A percentile compares a stretch with the other conserved stretches of the same genome.
These are phyloP conservation scores for Trametes punicea DNA, from an alignment of 768 basidiomycete species.

Conservation along the genomic window DNA sequence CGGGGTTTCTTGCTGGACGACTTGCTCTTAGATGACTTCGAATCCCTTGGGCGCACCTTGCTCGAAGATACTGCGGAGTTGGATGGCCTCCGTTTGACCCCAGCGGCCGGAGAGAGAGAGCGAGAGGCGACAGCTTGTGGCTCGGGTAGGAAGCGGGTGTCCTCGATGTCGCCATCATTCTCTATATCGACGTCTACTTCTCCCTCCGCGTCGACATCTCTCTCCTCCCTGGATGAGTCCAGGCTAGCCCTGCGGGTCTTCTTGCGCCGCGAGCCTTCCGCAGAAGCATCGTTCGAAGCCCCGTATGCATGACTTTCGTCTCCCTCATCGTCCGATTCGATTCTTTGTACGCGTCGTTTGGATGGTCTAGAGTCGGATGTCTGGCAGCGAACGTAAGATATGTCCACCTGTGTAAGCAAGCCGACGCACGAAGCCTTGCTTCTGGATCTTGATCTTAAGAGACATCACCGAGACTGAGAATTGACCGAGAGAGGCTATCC, in stretches of 20 bases:
- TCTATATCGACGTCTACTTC: constrained; percentile 26
- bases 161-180: constrained; percentile 26
- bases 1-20: constrained; percentile 11
- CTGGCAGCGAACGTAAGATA: not conserved
- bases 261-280: constrained; percentile 17
- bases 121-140: not conserved
- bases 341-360: constrained; percentile 24
- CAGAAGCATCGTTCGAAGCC: constrained; percentile 14
- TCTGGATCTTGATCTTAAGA: constrained; percentile 24
- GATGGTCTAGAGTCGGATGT: not conserved
- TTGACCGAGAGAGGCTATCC: too few species aligned
- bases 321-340: constrained; percentile 28
- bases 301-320: constrained; percentile 15
- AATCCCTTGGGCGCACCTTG: constrained; percentile 8
- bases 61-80: not conserved
- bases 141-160: constrained; percentile 23
- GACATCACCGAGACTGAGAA: too few species aligned
- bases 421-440: not conserved
- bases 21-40: constrained; percentile 5
- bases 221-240: constrained; percentile 19
- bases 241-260: constrained; percentile 20
- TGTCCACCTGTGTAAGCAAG: not conserved
- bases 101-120: not conserved
- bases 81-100: not conserved
- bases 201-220: constrained; percentile 32